phyloP scores from a whole-genome alignment of 805 yeast genomes.

The Ogataea siamensis region DNA sequence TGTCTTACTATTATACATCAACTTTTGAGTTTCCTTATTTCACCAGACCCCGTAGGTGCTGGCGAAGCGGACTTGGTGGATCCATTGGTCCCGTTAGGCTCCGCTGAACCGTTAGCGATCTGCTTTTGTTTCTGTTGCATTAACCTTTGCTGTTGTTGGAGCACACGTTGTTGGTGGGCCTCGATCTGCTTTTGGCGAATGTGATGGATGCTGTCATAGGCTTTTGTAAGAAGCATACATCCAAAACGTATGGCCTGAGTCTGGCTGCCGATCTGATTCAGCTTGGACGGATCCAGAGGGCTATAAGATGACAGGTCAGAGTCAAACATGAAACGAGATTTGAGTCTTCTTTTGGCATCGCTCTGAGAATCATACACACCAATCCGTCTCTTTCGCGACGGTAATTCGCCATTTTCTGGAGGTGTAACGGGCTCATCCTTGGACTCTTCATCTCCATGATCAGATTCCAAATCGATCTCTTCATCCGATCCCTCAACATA shows the following conservation, averaged over 20 bases:
- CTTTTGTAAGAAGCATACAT: conserved; percentile 82
- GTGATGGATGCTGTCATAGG: conserved; percentile 81
- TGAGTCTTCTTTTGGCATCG: conserved; percentile 39
- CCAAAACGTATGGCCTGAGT: conserved; percentile 92
- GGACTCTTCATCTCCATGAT: conserved; percentile 6
- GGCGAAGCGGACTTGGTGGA: conserved; percentile 8
- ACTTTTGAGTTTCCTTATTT: conserved; percentile 8
- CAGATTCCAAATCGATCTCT: conserved; percentile 25
- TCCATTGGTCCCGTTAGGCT: conserved; percentile 2
- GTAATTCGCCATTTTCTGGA: conserved; percentile 11
- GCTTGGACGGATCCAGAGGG: conserved; percentile 77
- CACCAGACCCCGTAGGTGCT: conserved; percentile 3
- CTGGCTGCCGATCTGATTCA: conserved; percentile 79
- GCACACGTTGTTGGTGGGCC: conserved; percentile 35
- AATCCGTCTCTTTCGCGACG: conserved; percentile 21
- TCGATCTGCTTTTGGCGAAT: conserved; percentile 64
- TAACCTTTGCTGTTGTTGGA: conserved; percentile 30
- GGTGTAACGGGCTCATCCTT: conserved; percentile 11
- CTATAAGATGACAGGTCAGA: conserved; percentile 40
- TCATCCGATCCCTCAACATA: conserved; percentile 13
- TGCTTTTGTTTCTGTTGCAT: conserved; percentile 39
- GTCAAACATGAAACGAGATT: conserved; percentile 51
- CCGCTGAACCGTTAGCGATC: conserved; percentile 15
- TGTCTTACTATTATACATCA: conserved; percentile 12
- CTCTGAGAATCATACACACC: conserved; percentile 36